These are phyloP conservation scores for Metschnikowia drakensbergensis DNA, from an alignment of 805 yeast species.

Conservation along the genomic window DNA sequence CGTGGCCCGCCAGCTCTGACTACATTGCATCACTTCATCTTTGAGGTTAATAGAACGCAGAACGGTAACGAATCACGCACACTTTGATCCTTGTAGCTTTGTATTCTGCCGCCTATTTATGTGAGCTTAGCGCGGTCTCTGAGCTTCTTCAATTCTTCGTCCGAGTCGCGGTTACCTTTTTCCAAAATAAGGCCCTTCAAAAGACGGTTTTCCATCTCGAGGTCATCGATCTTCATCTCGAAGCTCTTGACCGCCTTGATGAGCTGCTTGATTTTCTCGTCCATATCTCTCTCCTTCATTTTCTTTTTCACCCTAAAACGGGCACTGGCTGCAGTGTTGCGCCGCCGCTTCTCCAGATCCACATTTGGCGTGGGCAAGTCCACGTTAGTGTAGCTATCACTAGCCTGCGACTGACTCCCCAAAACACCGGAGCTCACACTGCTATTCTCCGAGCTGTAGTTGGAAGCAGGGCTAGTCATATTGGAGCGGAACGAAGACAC, in stretches of 20 bases:
- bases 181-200: slow-evolving; percentile 52
- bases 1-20: background rate
- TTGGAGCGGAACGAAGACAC: background rate
- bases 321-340: slow-evolving; percentile 66
- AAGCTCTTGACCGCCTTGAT: slow-evolving; percentile 43
- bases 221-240: slow-evolving; percentile 45
- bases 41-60: slow-evolving; percentile 2
- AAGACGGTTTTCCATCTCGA: slow-evolving; percentile 61
- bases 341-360: slow-evolving; percentile 47
- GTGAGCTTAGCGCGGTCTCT: slow-evolving; percentile 21
- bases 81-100: background rate
- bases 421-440: slow-evolving; percentile 11
- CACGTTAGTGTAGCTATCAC: background rate
- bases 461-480: slow-evolving; percentile 14
- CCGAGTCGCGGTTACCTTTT: slow-evolving; percentile 46
- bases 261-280: slow-evolving; percentile 40
- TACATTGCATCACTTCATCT: background rate
- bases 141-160: slow-evolving; percentile 34
- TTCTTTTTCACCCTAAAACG: slow-evolving; percentile 62
- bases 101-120: background rate
- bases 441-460: slow-evolving; percentile 14
- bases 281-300: slow-evolving; percentile 57
- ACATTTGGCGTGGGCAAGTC: slow-evolving; percentile 5
- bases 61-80: background rate
- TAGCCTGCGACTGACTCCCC: background rate